These are phyloP conservation scores for Oleoguttula mirabilis DNA, from an alignment of 495 filamentous ascomycete species.

Conservation along the genomic window DNA sequence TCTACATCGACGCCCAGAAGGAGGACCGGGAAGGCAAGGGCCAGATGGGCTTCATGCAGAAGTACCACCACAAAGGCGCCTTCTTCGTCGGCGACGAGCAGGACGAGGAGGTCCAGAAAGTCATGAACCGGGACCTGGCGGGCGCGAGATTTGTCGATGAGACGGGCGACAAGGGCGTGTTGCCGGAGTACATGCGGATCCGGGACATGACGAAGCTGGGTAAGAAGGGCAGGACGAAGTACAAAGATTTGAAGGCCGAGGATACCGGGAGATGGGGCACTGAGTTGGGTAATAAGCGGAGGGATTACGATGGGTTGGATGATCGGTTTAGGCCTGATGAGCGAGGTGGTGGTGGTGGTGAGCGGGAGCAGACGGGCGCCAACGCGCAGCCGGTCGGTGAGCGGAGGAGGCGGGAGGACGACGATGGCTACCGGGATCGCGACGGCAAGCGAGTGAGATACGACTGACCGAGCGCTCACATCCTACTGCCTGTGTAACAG, in stretches of 20 bases:
- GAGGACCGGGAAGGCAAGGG: conserved; percentile 72
- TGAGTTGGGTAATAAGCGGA: conserved; percentile 40
- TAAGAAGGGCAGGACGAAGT: conserved; percentile 81
- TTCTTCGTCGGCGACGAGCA: conserved; percentile 72
- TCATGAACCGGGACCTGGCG: conserved; percentile 70
- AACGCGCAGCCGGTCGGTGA: conserved; percentile 51
- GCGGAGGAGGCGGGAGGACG: conserved; percentile 35
- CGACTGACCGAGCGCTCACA: too few species aligned
- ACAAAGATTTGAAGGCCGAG: conserved; percentile 77
- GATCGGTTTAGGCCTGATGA: conserved; percentile 29
- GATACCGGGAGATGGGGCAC: conserved; percentile 79
- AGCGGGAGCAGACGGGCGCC: conserved; percentile 38
- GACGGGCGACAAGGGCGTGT: conserved; percentile 59
- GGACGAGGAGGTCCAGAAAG: conserved; percentile 56
- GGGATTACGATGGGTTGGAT: conserved; percentile 25
- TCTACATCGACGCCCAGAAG: conserved; percentile 62
- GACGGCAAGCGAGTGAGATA: conserved; percentile 14
- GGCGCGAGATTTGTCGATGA: conserved; percentile 69
- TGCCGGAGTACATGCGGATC: conserved; percentile 90
- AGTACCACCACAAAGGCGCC: conserved; percentile 93
- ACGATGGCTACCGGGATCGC: conserved; percentile 21
- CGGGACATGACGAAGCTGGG: conserved; percentile 89
- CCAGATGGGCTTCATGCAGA: conserved; percentile 84
- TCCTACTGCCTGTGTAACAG: too few species aligned
- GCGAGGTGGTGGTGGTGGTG: conserved; percentile 8